Base-by-base conservation (phyloP, 768 basidiomycete species). In the Phlebiopsis flavidoalba region DNA sequence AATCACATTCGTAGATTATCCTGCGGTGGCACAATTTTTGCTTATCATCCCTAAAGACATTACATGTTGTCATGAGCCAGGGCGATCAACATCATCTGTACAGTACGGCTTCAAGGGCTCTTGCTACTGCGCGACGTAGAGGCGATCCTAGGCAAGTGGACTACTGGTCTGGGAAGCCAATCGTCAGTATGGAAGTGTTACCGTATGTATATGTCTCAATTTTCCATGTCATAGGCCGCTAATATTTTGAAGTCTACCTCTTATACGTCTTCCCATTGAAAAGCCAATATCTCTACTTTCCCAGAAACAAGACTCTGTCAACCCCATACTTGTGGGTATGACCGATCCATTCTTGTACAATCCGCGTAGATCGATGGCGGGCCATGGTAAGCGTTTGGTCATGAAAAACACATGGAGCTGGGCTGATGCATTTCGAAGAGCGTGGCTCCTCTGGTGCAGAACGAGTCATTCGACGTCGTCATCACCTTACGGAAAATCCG, bases 301-400 rank as follows among this genome's bases (percentile, higher is more conserved):
- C 17, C 69, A 79, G 53, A 74, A 72, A 52, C 75, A 75, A 24
- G 69, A 76, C 3, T 59, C 52, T 3, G 35, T 64, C 3, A 75
- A 74, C 26, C 79, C 86, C 2, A 76, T 87, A 52, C 72, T 88
- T 3, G 75, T 79, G 47, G 86, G 86, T 3, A 76, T 78, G 33
- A 83, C 80, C 21, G 90, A 95, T 70, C 88, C 91, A 1, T 98
- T 98, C 74, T 75, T 98, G 60, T 97, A 97, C 71, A 95, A 98
- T 71, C 96, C 96, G 1, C 79, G 95, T 60, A 86, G 82, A 68
- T 73, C 81, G 7, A 72, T 76, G 46, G 75, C 79, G 33, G 78
- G 78, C 15, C 86, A 86, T n/a, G 79, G 89, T 91, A 24, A 19
- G 31, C n/a, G 5, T 19, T 5, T 5, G n/a, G 19, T 53, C 21